A percentile compares a stretch with the other conserved stretches of the same genome.
Evolutionary conservation across 257 asterid genomes (phyloP).

Genomic region (Nicotiana undulata): DNA sequence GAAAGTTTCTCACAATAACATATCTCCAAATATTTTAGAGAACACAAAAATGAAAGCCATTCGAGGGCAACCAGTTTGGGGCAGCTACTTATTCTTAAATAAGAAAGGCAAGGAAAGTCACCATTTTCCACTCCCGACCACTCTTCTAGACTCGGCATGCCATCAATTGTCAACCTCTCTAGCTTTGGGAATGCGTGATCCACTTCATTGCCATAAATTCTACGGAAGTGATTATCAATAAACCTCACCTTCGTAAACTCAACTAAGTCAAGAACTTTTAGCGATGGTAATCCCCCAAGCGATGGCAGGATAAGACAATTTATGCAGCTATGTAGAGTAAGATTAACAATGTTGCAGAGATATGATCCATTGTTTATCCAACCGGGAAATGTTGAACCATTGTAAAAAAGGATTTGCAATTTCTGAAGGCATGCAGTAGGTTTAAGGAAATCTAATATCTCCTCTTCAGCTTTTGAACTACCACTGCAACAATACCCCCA

Average conservation of each 20-base stretch:
- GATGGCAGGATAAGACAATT: constrained; percentile 34
- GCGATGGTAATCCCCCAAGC: constrained; percentile 34
- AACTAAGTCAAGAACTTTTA: constrained; percentile 22
- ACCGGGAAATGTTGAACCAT: constrained; percentile 31
- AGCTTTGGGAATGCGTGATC: constrained; percentile 21
- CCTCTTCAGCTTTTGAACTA: neutral
- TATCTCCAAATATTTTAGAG: constrained; percentile 28
- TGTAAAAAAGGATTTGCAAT: constrained; percentile 21
- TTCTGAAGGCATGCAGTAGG: constrained; percentile 35
- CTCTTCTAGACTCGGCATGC: constrained; percentile 32
- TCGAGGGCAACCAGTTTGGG: constrained; percentile 31
- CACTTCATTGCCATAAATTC: constrained; percentile 1
- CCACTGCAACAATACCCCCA: constrained; percentile 20
- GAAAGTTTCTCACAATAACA: constrained; percentile 18
- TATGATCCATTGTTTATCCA: constrained; percentile 41
- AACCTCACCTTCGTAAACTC: constrained; percentile 22
- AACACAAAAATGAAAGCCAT: constrained; percentile 15
- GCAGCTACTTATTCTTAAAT: constrained; percentile 24
- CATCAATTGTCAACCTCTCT: constrained; percentile 28
- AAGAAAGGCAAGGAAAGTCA: constrained; percentile 32
- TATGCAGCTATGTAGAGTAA: constrained; percentile 30
- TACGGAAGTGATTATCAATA: constrained; percentile 20
- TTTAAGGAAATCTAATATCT: constrained; percentile 32
- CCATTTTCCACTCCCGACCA: constrained; percentile 32
- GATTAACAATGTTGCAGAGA: constrained; percentile 20